Conservation (phyloP, 2,329 filamentous ascomycete species). For the Rhynchosporium secalis region DNA sequence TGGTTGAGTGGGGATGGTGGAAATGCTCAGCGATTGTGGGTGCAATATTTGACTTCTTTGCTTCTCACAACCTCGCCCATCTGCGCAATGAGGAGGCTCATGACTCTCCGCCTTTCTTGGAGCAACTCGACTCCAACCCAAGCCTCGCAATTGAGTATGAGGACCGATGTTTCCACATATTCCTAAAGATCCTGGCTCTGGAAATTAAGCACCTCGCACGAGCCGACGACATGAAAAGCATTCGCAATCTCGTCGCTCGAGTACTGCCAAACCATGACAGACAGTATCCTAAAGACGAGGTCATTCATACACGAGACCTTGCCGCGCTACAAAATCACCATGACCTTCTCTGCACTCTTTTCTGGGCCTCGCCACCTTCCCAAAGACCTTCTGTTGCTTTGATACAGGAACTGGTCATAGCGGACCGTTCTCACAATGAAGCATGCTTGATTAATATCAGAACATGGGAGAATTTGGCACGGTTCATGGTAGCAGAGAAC, state of each 20-base stretch:
- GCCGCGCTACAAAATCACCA: constrained; percentile 68
- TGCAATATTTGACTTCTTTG: constrained; percentile 68
- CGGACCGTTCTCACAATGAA: constrained; percentile 63
- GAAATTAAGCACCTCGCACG: constrained; percentile 54
- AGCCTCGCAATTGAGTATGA: constrained; percentile 52
- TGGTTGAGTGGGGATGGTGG: constrained; percentile 66
- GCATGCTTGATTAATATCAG: constrained; percentile 64
- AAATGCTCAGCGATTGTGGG: constrained; percentile 56
- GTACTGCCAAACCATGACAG: constrained; percentile 66
- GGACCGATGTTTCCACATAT: constrained; percentile 67
- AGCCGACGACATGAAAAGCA: constrained; percentile 53
- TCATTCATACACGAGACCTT: constrained; percentile 59
- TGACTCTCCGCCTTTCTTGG: constrained; percentile 61
- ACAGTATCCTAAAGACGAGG: constrained; percentile 63
- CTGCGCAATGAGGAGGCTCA: constrained; percentile 65
- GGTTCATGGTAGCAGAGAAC: constrained; percentile 54
- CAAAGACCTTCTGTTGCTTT: constrained; percentile 54
- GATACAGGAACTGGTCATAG: constrained; percentile 59
- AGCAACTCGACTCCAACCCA: constrained; percentile 49
- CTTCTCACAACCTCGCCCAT: constrained; percentile 60
- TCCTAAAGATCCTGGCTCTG: constrained; percentile 63
- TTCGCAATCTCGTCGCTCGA: constrained; percentile 61
- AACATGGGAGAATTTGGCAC: constrained; percentile 62
- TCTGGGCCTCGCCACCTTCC: constrained; percentile 60
- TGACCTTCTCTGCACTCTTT: constrained; percentile 65